Conservation (phyloP, 495 filamentous ascomycete species). For the Niebla homalea region DNA sequence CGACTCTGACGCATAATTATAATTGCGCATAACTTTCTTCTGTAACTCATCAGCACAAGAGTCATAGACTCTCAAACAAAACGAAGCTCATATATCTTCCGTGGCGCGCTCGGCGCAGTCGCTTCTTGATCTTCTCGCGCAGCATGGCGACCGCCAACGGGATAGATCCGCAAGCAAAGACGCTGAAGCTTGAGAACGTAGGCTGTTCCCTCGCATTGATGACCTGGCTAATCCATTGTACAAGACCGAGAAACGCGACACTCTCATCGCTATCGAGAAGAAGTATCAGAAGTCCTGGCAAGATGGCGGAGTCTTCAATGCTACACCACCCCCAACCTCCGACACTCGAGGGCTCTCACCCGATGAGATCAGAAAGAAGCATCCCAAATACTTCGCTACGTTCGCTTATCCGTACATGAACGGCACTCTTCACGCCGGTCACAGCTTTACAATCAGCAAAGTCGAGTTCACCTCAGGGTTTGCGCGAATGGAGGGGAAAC, state of each 20-base stretch:
- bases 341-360: constrained; percentile 61
- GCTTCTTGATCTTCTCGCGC: background rate
- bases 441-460: constrained; percentile 80
- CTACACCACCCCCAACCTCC: constrained; percentile 61
- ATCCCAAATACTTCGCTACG: constrained; percentile 85
- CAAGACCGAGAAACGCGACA: constrained; percentile 86
- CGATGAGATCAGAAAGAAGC: constrained; percentile 58
- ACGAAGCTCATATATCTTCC: background rate
- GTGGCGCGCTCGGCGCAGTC: constrained; percentile 4
- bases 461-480: constrained; percentile 80
- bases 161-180: constrained; percentile 45
- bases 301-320: constrained; percentile 64
- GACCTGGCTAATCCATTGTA: constrained; percentile 11
- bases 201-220: constrained; percentile 16
- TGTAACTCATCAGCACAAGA: background rate
- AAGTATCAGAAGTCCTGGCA: constrained; percentile 85
- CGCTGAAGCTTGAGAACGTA: constrained; percentile 63
- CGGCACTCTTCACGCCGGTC: constrained; percentile 81
- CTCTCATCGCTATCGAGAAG: constrained; percentile 76
- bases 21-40: background rate
- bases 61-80: background rate
- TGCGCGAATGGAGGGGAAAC: constrained; percentile 79
- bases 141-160: constrained; percentile 40
- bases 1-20: background rate
- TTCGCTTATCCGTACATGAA: constrained; percentile 98